Base-by-base conservation (phyloP, 495 filamentous ascomycete species). In the Neurospora tetrasperma region DNA sequence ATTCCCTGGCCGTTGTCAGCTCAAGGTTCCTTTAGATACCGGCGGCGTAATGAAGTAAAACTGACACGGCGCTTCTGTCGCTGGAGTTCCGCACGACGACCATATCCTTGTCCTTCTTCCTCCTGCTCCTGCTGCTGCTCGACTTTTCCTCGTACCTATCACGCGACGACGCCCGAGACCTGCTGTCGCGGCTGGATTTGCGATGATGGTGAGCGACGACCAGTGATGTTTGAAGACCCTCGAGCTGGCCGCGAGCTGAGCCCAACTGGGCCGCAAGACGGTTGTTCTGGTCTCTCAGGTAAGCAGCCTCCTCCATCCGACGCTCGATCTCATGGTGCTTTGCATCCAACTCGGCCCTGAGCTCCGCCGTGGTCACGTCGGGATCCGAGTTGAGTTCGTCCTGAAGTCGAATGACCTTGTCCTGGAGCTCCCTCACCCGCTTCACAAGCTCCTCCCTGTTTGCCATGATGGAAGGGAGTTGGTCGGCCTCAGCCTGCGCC, bases 61-160 rank as follows among this genome's bases (percentile, higher is more conserved):
- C 79, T 73, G 75, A 80, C 77, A 82, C 69, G 46, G 79, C 79
- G 54, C 80, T 77, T 70, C 78, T 74, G 73, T 82, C 78, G 40
- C 41, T 71, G 23, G 79, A 77, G 71, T 80, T 81, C 69, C 80
- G 76, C 71, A 82, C 80, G 46, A 79, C 78, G 27, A 82, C 73
- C 42, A 81, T 72, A 46, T 80, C 77, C 72, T 79, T 80, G 43
- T 80, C 74, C 74, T 78, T 77, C 69, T 77, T 79, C 70, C 75
- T 71, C 43, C 71, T 71, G 20, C 68, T 70, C 20, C 73, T 69
- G 72, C 71, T 73, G 71, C 75, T 76, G 72, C 72, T 71, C 44
- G 70, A 71, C 43, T 75, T 71, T n/a, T 59, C 70, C n/a, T 76
- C 78, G 74, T 79, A 78, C 72, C 79, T 80, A 41, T 78, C 75